These are phyloP conservation scores for Brassica incana DNA, from an alignment of 345 rosid species.

Conservation along the genomic window DNA sequence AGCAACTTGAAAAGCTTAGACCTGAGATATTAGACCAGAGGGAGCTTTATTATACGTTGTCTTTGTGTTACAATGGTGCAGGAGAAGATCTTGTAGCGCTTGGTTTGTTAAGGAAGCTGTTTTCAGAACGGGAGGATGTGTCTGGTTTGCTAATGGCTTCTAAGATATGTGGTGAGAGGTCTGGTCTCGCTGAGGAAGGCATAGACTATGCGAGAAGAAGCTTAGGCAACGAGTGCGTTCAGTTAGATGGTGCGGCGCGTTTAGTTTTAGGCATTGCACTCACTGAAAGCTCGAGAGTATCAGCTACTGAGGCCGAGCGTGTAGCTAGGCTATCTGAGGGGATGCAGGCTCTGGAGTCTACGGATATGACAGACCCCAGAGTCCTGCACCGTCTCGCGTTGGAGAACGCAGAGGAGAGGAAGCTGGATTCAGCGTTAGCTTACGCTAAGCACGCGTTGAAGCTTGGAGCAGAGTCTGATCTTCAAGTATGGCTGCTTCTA, in stretches of 20 bases:
- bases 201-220: constrained; percentile 52
- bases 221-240: constrained; percentile 46
- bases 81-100: constrained; percentile 69
- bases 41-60: constrained; percentile 54
- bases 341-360: constrained; percentile 55
- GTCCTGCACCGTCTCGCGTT: constrained; percentile 63
- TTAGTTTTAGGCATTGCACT: constrained; percentile 58
- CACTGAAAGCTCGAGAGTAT: constrained; percentile 53
- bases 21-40: constrained; percentile 57
- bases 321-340: constrained; percentile 54
- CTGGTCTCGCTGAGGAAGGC: constrained; percentile 66
- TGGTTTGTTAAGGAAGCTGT: constrained; percentile 60
- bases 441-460: constrained; percentile 53
- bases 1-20: constrained; percentile 61
- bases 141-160: constrained; percentile 69
- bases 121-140: constrained; percentile 49
- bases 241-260: constrained; percentile 50
- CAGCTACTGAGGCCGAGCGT: constrained; percentile 52
- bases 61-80: constrained; percentile 67
- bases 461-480: constrained; percentile 57
- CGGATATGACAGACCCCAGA: constrained; percentile 53
- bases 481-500: constrained; percentile 69
- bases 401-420: constrained; percentile 79
- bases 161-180: constrained; percentile 54
- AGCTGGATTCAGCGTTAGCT: constrained; percentile 56